Evolutionary conservation across 192 early-diverging fungal genomes (phyloP), one percentile per base, ranked within the genome.

Genomic region (Chytriomyces hyalinus): DNA sequence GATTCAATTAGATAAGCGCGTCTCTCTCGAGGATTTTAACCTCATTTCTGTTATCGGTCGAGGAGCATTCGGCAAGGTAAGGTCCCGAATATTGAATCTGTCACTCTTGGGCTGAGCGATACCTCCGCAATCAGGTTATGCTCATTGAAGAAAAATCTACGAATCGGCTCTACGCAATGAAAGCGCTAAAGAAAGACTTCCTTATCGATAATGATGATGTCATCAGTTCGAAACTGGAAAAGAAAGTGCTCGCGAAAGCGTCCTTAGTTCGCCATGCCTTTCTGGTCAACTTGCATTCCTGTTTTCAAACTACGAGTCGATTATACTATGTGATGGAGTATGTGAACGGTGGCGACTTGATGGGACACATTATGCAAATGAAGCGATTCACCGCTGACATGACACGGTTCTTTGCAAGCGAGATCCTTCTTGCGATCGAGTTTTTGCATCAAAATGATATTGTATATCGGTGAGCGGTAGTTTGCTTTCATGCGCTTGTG

Each of bases 171-270:
- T 98, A 94, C 82, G 97, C 96, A 9, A 97, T 99, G 85, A 99
- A 99, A 80, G 97, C 98, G 2, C 83, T 99, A 46, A 98, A 98
- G 84, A 99, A 99, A 83, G 92, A 96, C 77, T 97, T 96, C 78
- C 97, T 99, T 67, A 93, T 97, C 69, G 95, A 98, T 80, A 94
- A 96, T 82, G 97, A 98, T 83, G 97, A 99, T 85, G 93, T 99
- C 43, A 94, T 95, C 76, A 91, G 89, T 78, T 94, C 94, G 22
- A 88, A 93, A 46, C 94, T 95, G 0, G 97, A 98, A 83, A 98
- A 98, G 80, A 90, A 95, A 22, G 94, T 97, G 9, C 93, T 98
- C 83, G 89, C 93, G 67, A 90, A 94, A 9, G 97, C 96, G 68
- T 97, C 93, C 84, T 82, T 88, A 75, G 93, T 92, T 72, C 92